Conservation (phyloP, 257 asterid species). For the Solanum etuberosum region DNA sequence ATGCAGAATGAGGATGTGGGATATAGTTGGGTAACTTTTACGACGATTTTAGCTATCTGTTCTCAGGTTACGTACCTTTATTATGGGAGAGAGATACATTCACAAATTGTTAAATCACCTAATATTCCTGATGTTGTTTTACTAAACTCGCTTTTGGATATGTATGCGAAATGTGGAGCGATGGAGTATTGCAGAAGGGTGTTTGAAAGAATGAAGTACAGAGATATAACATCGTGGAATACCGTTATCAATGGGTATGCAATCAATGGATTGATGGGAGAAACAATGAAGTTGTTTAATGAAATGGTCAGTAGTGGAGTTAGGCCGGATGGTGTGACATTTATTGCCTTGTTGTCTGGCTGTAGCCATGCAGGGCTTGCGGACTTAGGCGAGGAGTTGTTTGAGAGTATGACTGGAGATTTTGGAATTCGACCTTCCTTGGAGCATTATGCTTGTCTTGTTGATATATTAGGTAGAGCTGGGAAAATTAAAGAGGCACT, state of each 20-base stretch:
- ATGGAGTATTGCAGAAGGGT: slow-evolving; percentile 23
- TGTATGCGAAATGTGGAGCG: slow-evolving; percentile 40
- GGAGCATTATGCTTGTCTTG: slow-evolving; percentile 47
- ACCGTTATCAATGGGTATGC: slow-evolving; percentile 38
- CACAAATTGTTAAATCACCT: slow-evolving; percentile 23
- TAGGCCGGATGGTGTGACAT: slow-evolving; percentile 24
- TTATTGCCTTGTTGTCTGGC: slow-evolving; percentile 28
- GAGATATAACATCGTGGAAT: slow-evolving; percentile 36
- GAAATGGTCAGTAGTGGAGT: slow-evolving; percentile 22
- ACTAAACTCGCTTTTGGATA: slow-evolving; percentile 32
- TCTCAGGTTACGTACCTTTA: slow-evolving; percentile 22
- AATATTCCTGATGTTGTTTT: slow-evolving; percentile 22
- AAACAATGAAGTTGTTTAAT: slow-evolving; percentile 19
- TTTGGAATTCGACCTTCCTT: slow-evolving; percentile 17
- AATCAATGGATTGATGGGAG: slow-evolving; percentile 22
- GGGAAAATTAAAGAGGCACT: slow-evolving; percentile 40
- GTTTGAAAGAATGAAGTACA: slow-evolving; percentile 22
- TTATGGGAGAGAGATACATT: slow-evolving; percentile 33
- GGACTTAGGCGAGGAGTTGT: slow-evolving; percentile 19
- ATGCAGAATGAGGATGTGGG: slow-evolving; percentile 33
- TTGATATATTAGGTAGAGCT: slow-evolving; percentile 35
- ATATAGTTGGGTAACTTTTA: slow-evolving; percentile 40
- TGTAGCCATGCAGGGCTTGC: slow-evolving; percentile 35
- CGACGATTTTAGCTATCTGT: slow-evolving; percentile 21
- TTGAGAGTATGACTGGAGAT: slow-evolving; percentile 23